Evolutionary conservation across 805 yeast genomes (phyloP).

Genomic region (Lachancea cidri): DNA sequence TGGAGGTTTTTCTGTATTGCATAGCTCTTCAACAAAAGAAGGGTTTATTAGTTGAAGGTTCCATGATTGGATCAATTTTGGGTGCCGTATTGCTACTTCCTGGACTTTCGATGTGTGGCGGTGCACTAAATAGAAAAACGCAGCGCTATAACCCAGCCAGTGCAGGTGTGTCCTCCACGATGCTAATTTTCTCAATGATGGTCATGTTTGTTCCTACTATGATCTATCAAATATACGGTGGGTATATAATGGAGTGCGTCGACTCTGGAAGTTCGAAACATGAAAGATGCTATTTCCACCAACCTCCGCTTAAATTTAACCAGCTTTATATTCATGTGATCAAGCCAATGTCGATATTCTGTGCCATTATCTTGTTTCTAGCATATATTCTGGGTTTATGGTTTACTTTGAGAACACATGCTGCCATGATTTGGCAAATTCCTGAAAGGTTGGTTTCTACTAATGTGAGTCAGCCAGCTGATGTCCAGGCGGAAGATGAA

Average conservation of each 20-base stretch:
- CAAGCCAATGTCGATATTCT: slow-evolving; percentile 74
- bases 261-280: slow-evolving; percentile 9
- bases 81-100: slow-evolving; percentile 92
- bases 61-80: slow-evolving; percentile 86
- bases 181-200: slow-evolving; percentile 84
- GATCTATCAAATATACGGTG: slow-evolving; percentile 84
- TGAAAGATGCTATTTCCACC: slow-evolving; percentile 63
- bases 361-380: slow-evolving; percentile 73
- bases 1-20: slow-evolving; percentile 86
- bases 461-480: slow-evolving; percentile 19
- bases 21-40: slow-evolving; percentile 84
- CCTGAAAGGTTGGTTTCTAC: slow-evolving; percentile 31
- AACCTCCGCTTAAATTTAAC: slow-evolving; percentile 70
- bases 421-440: slow-evolving; percentile 90
- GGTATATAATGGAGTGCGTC: slow-evolving; percentile 70
- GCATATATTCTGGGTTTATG: slow-evolving; percentile 86
- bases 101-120: slow-evolving; percentile 96
- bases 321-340: slow-evolving; percentile 60
- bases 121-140: slow-evolving; percentile 87
- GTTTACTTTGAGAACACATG: slow-evolving; percentile 94
- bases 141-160: slow-evolving; percentile 93
- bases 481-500: slow-evolving; percentile 19
- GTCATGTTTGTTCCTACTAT: slow-evolving; percentile 92
- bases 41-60: slow-evolving; percentile 90
- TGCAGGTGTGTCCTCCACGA: slow-evolving; percentile 95